Evolutionary conservation across 805 yeast species (phyloP).

Genomic region (Candida corydali): DNA sequence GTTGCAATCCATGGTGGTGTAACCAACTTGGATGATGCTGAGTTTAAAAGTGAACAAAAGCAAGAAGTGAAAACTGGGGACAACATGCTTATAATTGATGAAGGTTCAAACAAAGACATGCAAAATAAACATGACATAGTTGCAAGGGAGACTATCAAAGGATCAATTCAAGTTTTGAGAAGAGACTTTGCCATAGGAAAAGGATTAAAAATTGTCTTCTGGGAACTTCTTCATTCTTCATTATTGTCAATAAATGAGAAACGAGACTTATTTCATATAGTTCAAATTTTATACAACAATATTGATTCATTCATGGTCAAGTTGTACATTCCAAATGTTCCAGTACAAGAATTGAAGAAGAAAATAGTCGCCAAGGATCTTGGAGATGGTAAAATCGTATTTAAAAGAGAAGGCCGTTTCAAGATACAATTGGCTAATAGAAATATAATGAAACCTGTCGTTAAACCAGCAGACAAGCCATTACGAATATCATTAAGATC

Average conservation of each 20-base stretch:
- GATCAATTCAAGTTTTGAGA: slow-evolving; percentile 62
- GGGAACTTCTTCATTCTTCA: slow-evolving; percentile 68
- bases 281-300: slow-evolving; percentile 63
- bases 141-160: slow-evolving; percentile 60
- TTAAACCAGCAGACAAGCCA: background rate
- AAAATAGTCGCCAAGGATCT: slow-evolving; percentile 56
- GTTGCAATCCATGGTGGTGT: slow-evolving; percentile 65
- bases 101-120: slow-evolving; percentile 40
- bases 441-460: slow-evolving; percentile 6
- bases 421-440: slow-evolving; percentile 44
- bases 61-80: slow-evolving; percentile 20
- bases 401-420: slow-evolving; percentile 59
- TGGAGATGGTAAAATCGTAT: slow-evolving; percentile 51
- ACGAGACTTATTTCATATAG: slow-evolving; percentile 58
- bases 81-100: slow-evolving; percentile 56
- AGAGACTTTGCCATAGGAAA: slow-evolving; percentile 53
- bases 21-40: slow-evolving; percentile 61
- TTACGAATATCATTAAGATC: slow-evolving; percentile 3
- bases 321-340: slow-evolving; percentile 62
- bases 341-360: slow-evolving; percentile 43
- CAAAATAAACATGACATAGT: slow-evolving; percentile 57
- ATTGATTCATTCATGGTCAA: slow-evolving; percentile 57
- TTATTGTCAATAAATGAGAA: slow-evolving; percentile 55
- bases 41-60: slow-evolving; percentile 41
- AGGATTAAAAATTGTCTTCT: slow-evolving; percentile 57